A percentile compares a stretch with the other conserved stretches of the same genome.
These are phyloP conservation scores for Hypoxylon sp. DNA, from an alignment of 2,329 filamentous ascomycete species.

Conservation along the genomic window DNA sequence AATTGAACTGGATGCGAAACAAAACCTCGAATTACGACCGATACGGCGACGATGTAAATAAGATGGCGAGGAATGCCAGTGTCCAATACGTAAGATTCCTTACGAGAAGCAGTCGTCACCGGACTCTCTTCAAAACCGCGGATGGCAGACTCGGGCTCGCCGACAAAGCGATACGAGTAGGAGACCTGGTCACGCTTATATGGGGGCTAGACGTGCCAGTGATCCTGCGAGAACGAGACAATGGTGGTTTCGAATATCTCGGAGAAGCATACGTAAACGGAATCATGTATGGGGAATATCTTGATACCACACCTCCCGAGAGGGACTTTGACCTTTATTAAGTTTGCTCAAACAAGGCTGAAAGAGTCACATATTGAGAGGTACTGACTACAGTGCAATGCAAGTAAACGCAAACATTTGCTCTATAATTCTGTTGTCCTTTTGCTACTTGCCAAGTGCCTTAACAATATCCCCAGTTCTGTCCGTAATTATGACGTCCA, in stretches of 20 bases:
- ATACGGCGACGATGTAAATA: neutral
- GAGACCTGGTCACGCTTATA: neutral
- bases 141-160: neutral
- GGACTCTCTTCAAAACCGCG: neutral
- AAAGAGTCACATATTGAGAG: too few relatives aligned
- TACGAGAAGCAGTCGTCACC: neutral
- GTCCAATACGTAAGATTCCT: neutral
- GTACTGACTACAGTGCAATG: too few relatives aligned
- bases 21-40: neutral
- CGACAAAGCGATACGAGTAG: neutral
- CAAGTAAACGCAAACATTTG: too few relatives aligned
- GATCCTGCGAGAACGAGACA: neutral
- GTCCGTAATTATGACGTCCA: conserved; percentile 30
- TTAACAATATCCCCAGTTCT: conserved; percentile 18
- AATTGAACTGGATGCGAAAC: neutral
- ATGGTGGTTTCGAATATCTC: neutral
- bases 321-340: neutral
- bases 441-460: too few relatives aligned
- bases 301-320: neutral
- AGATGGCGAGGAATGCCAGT: neutral
- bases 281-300: neutral
- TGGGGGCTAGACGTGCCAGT: neutral
- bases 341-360: neutral
- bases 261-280: neutral
- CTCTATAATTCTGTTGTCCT: too few relatives aligned